phyloP scores from a whole-genome alignment of 495 filamentous ascomycete genomes.

The Collariella sp. region DNA sequence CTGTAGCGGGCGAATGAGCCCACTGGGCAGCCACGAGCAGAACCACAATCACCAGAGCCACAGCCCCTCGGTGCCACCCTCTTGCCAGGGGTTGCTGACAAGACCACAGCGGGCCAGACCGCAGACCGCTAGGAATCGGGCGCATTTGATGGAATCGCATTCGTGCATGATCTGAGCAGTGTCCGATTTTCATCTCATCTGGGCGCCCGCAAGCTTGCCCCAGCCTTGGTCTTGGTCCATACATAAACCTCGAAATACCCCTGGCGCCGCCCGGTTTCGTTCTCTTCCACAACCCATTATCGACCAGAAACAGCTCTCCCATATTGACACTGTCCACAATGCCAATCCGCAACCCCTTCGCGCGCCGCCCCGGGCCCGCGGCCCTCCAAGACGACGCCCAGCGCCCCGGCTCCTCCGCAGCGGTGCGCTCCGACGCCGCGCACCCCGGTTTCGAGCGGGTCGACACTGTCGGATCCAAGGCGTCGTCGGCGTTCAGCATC shows the following conservation, averaged over 20 bases:
- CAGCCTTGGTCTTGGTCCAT: not conserved
- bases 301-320: not conserved
- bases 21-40: not conserved
- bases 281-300: not conserved
- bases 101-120: not conserved
- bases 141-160: not conserved
- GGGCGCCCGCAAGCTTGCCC: not conserved
- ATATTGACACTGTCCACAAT: conserved; percentile 34
- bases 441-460: conserved; percentile 45
- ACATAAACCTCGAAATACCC: not conserved
- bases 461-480: conserved; percentile 47
- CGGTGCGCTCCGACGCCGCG: conserved; percentile 14
- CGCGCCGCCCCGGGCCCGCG: conserved; percentile 46
- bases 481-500: conserved; percentile 54
- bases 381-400: conserved; percentile 46
- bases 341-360: conserved; percentile 72
- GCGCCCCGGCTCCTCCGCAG: conserved; percentile 34
- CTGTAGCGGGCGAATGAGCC: not conserved
- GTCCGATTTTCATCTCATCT: not conserved
- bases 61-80: conserved; percentile 6
- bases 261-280: not conserved
- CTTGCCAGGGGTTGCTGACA: conserved; percentile 4
- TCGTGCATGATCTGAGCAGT: not conserved
- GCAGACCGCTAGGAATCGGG: not conserved
- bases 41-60: conserved; percentile 3